A percentile compares a stretch with the other conserved stretches of the same genome.
These are phyloP conservation scores for Acanthamoeba royreba DNA, from an alignment of 208 protist species.

Conservation along the genomic window DNA sequence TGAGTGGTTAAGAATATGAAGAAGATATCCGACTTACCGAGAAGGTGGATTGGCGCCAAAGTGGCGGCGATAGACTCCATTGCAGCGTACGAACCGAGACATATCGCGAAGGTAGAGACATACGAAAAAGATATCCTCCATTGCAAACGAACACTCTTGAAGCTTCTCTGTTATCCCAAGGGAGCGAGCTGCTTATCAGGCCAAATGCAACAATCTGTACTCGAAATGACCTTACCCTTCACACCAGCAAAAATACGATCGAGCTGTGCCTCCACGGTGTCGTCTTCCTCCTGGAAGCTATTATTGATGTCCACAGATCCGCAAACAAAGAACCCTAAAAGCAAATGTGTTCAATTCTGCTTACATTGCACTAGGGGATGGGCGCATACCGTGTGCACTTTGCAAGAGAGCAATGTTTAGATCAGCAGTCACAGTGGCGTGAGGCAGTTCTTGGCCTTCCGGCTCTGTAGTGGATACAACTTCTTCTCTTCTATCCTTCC, in stretches of 20 bases:
- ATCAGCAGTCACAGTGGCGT: neutral
- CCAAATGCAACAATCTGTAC: neutral
- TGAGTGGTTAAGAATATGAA: no score
- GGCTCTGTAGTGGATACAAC: neutral
- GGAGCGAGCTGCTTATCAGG: neutral
- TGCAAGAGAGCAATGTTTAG: neutral
- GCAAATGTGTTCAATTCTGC: no score
- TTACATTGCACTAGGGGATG: no score
- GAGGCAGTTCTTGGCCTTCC: neutral
- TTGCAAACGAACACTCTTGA: neutral
- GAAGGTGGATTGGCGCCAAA: constrained; percentile 44
- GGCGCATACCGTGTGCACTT: neutral
- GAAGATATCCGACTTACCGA: no score
- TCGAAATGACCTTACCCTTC: neutral
- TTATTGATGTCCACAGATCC: neutral
- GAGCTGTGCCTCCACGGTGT: neutral
- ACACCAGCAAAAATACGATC: neutral
- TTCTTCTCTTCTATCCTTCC: neutral
- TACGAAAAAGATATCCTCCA: constrained; percentile 25
- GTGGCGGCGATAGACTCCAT: constrained; percentile 22
- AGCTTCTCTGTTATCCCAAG: neutral
- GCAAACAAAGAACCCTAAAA: neutral
- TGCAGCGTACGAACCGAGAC: neutral
- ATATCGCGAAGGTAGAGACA: constrained; percentile 47
- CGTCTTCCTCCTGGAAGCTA: neutral